These are phyloP conservation scores for Noccaea bulbosa DNA, from an alignment of 345 rosid genomes.

Conservation along the genomic window DNA sequence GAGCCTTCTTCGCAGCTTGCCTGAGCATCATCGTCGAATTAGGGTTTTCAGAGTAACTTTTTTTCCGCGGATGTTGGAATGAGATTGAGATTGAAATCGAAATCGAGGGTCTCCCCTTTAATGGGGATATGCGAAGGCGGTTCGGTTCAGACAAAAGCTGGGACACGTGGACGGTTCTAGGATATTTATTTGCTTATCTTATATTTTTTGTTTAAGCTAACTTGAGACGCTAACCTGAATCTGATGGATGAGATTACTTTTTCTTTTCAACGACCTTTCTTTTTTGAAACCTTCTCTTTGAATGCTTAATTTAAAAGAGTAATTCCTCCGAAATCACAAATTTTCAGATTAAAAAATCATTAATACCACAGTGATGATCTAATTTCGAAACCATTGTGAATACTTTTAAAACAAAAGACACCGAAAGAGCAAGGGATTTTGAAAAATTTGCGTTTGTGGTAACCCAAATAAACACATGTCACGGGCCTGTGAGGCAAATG, in stretches of 20 bases:
- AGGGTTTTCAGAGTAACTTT: neutral
- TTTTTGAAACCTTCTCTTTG: too few species aligned
- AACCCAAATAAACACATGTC: neutral
- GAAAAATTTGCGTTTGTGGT: neutral
- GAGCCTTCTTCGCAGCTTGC: constrained; percentile 53
- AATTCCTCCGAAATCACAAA: too few species aligned
- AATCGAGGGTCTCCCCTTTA: constrained; percentile 4
- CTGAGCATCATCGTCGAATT: constrained; percentile 51
- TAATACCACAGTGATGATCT: neutral
- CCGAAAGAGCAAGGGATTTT: neutral
- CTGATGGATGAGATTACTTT: neutral
- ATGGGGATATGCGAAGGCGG: neutral
- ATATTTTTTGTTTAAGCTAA: neutral
- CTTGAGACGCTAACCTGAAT: neutral
- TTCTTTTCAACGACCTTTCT: neutral
- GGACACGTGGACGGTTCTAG: constrained; percentile 10
- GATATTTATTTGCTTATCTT: neutral
- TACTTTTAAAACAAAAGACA: neutral
- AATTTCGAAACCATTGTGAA: neutral
- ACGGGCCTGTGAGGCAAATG: neutral
- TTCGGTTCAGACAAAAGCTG: neutral
- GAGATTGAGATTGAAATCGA: constrained; percentile 20
- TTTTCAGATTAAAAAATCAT: neutral
- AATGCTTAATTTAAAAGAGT: too few species aligned
- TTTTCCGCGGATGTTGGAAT: neutral